phyloP scores from a whole-genome alignment of 1,284 basidiomycete species.

The Ustilago hordei region DNA sequence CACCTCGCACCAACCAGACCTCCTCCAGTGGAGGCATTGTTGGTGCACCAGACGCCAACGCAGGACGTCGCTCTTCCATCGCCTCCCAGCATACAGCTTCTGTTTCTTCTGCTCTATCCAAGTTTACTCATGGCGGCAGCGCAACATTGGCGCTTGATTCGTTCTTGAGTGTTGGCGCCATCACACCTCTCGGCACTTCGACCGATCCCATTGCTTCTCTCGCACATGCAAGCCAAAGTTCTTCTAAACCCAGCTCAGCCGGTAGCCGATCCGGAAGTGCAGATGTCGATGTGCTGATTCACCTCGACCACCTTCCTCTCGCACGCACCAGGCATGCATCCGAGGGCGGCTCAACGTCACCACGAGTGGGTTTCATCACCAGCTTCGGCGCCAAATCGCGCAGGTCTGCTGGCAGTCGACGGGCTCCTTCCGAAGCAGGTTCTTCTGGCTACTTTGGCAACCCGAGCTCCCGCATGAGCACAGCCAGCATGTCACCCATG shows the following conservation, averaged over 20 bases:
- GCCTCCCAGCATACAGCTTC: background rate
- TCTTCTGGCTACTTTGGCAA: constrained; percentile 29
- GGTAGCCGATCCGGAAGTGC: constrained; percentile 25
- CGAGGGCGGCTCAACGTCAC: constrained; percentile 11
- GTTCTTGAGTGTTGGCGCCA: constrained; percentile 10
- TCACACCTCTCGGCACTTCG: constrained; percentile 4
- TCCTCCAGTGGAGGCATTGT: constrained; percentile 32
- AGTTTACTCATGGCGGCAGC: background rate
- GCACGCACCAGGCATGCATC: constrained; percentile 13
- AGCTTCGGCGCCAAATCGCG: constrained; percentile 36
- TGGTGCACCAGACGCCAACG: constrained; percentile 1
- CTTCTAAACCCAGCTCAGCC: constrained; percentile 30
- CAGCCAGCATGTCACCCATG: constrained; percentile 40
- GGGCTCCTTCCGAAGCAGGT: constrained; percentile 21
- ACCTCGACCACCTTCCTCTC: constrained; percentile 25
- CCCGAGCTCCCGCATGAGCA: constrained; percentile 23
- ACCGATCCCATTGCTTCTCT: constrained; percentile 20
- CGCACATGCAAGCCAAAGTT: constrained; percentile 28
- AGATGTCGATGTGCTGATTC: constrained; percentile 21
- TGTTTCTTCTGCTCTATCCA: constrained; percentile 1
- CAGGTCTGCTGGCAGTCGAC: constrained; percentile 28
- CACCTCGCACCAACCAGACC: constrained; percentile 1
- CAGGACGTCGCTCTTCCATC: constrained; percentile 9
- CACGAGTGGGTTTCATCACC: constrained; percentile 36
- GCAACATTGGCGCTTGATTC: constrained; percentile 14